phyloP scores from a whole-genome alignment of 139 green algal species.

The Micromonas commoda region DNA sequence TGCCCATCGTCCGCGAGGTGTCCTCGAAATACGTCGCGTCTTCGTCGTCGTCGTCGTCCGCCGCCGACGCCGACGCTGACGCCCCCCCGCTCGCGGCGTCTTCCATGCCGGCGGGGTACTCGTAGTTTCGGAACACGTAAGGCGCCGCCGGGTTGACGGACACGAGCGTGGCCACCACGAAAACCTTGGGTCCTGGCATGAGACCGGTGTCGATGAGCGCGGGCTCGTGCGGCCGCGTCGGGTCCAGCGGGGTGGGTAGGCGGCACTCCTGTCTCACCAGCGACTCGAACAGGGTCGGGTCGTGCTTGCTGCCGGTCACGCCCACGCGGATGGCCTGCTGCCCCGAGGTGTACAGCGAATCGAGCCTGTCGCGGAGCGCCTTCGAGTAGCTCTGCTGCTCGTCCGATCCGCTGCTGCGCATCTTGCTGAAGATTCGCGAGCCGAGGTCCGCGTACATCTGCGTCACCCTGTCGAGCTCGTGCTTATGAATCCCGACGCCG shows the following conservation, averaged over 20 bases:
- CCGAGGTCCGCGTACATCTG: conserved; percentile 45
- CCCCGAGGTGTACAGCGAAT: conserved; percentile 53
- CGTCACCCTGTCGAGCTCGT: conserved; percentile 64
- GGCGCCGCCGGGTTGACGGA: conserved; percentile 64
- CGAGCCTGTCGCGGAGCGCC: conserved; percentile 45
- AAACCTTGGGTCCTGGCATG: conserved; percentile 59
- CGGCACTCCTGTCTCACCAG: conserved; percentile 58
- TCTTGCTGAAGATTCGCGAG: conserved; percentile 2
- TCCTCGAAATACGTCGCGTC: background rate
- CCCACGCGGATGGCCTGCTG: conserved; percentile 58
- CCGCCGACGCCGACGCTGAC: no score
- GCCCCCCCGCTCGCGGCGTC: background rate
- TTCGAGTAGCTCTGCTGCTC: conserved; percentile 35
- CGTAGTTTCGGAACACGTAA: conserved; percentile 86
- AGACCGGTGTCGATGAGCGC: conserved; percentile 58
- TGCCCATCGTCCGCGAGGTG: conserved; percentile 16
- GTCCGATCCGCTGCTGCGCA: conserved; percentile 13
- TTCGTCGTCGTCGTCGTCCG: background rate
- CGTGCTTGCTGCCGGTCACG: conserved; percentile 85
- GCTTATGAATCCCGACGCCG: conserved; percentile 58
- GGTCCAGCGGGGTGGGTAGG: conserved; percentile 35
- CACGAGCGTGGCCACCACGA: conserved; percentile 70
- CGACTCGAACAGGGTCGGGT: conserved; percentile 74
- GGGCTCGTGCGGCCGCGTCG: conserved; percentile 15
- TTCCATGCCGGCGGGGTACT: conserved; percentile 44